phyloP scores from a whole-genome alignment of 345 rosid species.

The Kernera saxatilis region DNA sequence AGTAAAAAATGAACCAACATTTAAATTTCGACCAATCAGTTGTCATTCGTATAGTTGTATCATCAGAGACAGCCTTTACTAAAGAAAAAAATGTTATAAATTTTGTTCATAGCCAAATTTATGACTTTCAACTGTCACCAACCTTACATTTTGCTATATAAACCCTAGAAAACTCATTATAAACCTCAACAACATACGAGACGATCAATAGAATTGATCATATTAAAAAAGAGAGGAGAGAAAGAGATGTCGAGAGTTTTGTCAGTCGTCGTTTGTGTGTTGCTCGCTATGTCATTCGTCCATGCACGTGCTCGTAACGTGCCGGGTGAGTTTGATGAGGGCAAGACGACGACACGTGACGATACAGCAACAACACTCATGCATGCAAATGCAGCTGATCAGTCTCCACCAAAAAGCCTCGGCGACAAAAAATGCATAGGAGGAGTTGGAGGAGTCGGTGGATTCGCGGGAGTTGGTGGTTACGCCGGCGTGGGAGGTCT shows the following conservation, averaged over 20 bases:
- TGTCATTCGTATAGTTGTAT: slow-evolving; percentile 14
- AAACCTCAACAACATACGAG: slow-evolving; percentile 11
- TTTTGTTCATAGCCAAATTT: slow-evolving; percentile 20
- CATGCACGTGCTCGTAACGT: slow-evolving; percentile 29
- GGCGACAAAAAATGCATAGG: slow-evolving; percentile 51
- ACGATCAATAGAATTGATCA: background rate
- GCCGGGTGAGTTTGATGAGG: slow-evolving; percentile 12
- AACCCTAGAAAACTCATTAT: slow-evolving; percentile 15
- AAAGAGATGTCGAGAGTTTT: slow-evolving; percentile 24
- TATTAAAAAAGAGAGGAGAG: background rate
- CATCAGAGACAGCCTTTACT: slow-evolving; percentile 23
- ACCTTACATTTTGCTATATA: slow-evolving; percentile 34
- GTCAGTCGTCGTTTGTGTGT: slow-evolving; percentile 15
- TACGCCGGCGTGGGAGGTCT: slow-evolving; percentile 51
- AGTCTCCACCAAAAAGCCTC: slow-evolving; percentile 36
- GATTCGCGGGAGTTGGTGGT: slow-evolving; percentile 71
- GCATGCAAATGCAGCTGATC: slow-evolving; percentile 38
- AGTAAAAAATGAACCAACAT: background rate
- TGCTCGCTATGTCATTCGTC: slow-evolving; percentile 9
- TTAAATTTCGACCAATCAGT: slow-evolving; percentile 16
- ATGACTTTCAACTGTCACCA: slow-evolving; percentile 48
- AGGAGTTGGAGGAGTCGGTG: slow-evolving; percentile 52
- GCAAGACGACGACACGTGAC: background rate
- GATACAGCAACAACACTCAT: slow-evolving; percentile 8
- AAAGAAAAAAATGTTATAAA: slow-evolving; percentile 1